These are phyloP conservation scores for Thermochaetoides thermophila DNA, from an alignment of 495 filamentous ascomycete species.

Conservation along the genomic window DNA sequence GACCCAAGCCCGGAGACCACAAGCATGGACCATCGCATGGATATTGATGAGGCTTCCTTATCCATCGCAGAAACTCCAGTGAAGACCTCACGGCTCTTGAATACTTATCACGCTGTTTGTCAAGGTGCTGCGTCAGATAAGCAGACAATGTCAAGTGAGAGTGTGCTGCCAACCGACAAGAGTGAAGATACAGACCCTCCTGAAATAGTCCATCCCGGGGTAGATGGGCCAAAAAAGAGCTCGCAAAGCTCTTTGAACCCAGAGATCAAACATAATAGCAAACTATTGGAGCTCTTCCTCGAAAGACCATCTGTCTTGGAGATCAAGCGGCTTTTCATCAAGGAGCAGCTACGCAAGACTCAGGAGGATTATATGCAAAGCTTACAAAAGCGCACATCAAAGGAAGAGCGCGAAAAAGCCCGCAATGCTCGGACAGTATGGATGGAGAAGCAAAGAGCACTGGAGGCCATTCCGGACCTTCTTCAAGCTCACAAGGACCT, in stretches of 20 bases:
- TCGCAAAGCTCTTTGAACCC: constrained; percentile 8
- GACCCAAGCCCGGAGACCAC: not conserved
- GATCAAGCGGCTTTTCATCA: constrained; percentile 12
- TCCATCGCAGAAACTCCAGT: not conserved
- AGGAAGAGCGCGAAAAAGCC: constrained; percentile 20
- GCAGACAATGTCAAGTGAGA: too few species aligned
- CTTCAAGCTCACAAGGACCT: constrained; percentile 18
- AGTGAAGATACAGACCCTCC: not conserved
- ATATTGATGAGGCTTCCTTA: constrained; percentile 1
- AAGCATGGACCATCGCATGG: constrained; percentile 1
- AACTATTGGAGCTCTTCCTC: constrained; percentile 19
- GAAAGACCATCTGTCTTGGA: constrained; percentile 19
- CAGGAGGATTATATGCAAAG: constrained; percentile 19
- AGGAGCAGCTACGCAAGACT: constrained; percentile 18
- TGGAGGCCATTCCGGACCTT: constrained; percentile 17
- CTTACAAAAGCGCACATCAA: constrained; percentile 16
- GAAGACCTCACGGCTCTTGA: not conserved
- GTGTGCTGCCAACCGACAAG: not conserved
- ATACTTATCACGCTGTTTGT: too few species aligned
- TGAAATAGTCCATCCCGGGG: not conserved
- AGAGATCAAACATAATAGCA: constrained; percentile 14
- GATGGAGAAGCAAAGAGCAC: constrained; percentile 17
- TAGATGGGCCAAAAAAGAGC: not conserved
- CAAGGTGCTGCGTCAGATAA: too few species aligned
- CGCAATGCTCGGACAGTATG: constrained; percentile 21